Evolutionary conservation across 805 yeast species (phyloP).

Genomic region (Candida dajiaensis): DNA sequence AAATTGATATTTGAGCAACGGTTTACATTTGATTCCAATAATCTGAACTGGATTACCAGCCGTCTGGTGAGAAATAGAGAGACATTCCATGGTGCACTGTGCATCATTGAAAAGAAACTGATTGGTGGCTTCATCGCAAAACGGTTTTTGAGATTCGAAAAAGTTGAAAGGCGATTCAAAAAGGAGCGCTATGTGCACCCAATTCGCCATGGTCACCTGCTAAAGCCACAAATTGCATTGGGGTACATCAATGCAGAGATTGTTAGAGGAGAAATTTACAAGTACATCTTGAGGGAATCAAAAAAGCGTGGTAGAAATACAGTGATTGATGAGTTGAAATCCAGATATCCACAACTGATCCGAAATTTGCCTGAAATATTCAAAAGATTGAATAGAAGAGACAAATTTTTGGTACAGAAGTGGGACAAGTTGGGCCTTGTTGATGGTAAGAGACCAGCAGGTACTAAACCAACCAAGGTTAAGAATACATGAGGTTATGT

Average conservation of each 20-base stretch:
- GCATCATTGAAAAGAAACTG: constrained; percentile 25
- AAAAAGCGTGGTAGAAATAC: constrained; percentile 10
- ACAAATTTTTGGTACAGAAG: constrained; percentile 3
- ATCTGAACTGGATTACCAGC: constrained; percentile 27
- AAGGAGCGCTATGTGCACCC: constrained; percentile 17
- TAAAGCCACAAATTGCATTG: constrained; percentile 24
- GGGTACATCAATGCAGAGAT: constrained; percentile 20
- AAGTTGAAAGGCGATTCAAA: constrained; percentile 9
- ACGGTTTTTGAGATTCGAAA: constrained; percentile 2
- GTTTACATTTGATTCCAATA: constrained; percentile 26
- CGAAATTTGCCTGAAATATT: constrained; percentile 15
- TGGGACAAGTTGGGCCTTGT: constrained; percentile 16
- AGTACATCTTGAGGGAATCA: constrained; percentile 13
- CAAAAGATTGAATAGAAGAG: constrained; percentile 21
- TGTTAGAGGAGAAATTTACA: constrained; percentile 21
- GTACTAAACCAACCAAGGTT: not conserved
- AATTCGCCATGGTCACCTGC: constrained; percentile 17
- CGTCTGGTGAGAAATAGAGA: constrained; percentile 21
- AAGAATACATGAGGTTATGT: not conserved
- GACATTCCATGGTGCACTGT: constrained; percentile 27
- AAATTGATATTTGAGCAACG: constrained; percentile 21
- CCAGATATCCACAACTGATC: constrained; percentile 28
- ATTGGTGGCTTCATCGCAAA: constrained; percentile 31
- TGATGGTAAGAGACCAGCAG: constrained; percentile 14
- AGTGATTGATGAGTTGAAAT: constrained; percentile 14